Conservation (phyloP, 768 basidiomycete species). For the Suillus weaverae region DNA sequence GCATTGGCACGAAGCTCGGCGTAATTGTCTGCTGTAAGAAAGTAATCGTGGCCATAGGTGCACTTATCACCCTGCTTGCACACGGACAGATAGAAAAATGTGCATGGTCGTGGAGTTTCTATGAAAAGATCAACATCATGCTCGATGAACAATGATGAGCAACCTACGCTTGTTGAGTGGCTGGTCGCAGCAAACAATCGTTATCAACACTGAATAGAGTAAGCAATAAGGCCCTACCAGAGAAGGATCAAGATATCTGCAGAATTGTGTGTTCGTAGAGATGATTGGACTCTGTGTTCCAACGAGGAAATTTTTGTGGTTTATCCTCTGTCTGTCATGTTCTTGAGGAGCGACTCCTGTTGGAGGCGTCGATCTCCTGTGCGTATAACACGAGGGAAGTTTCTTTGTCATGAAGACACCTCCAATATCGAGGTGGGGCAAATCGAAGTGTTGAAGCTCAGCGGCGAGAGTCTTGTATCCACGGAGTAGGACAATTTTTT, state of each 20-base stretch:
- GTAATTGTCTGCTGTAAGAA: constrained; percentile 28
- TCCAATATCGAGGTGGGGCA: constrained; percentile 35
- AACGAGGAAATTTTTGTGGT: neutral
- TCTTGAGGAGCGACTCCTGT: constrained; percentile 19
- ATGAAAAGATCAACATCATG: neutral
- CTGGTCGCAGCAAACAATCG: constrained; percentile 15
- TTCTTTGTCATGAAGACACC: constrained; percentile 39
- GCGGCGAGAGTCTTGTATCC: constrained; percentile 39
- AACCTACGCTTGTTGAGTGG: constrained; percentile 33
- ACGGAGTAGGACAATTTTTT: constrained; percentile 40
- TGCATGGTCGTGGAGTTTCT: constrained; percentile 41
- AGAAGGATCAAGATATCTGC: constrained; percentile 10
- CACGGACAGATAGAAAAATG: constrained; percentile 34
- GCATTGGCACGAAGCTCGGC: constrained; percentile 31
- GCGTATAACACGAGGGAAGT: constrained; percentile 12
- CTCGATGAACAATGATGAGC: neutral
- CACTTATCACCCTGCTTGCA: constrained; percentile 34
- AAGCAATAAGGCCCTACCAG: constrained; percentile 6
- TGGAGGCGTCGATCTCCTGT: constrained; percentile 1
- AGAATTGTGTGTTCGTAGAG: neutral
- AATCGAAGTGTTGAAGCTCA: constrained; percentile 32
- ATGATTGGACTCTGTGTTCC: constrained; percentile 3
- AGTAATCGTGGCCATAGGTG: constrained; percentile 36
- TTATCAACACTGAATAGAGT: neutral
- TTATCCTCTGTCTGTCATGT: constrained; percentile 22